Evolutionary conservation across 495 filamentous ascomycete species (phyloP).

Genomic region (Penicillium bovifimosum): DNA sequence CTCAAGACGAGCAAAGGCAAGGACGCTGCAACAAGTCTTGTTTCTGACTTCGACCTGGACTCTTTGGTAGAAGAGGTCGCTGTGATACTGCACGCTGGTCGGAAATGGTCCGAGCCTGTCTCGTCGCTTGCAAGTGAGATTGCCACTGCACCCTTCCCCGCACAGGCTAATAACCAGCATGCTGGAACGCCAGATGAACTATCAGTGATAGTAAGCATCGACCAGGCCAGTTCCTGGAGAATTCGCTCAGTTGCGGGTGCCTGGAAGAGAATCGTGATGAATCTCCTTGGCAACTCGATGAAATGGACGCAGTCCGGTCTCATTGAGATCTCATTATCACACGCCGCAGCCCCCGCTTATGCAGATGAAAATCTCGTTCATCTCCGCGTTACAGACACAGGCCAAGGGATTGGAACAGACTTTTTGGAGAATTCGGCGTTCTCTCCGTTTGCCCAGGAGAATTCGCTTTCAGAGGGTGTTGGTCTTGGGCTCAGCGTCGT

Average conservation of each 20-base stretch:
- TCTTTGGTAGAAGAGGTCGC: conserved; percentile 48
- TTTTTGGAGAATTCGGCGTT: conserved; percentile 64
- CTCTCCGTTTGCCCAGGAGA: conserved; percentile 68
- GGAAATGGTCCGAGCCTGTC: not conserved
- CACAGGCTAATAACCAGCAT: not conserved
- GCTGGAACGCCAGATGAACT: conserved; percentile 20
- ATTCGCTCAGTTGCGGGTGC: conserved; percentile 57
- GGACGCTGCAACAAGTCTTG: not conserved
- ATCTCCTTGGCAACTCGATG: conserved; percentile 66
- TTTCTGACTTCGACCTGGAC: conserved; percentile 30
- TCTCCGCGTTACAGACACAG: conserved; percentile 57
- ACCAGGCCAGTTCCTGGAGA: conserved; percentile 45
- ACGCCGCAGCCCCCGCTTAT: conserved; percentile 2
- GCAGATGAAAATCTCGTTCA: conserved; percentile 21
- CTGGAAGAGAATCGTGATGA: conserved; percentile 63
- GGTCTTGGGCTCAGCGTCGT: conserved; percentile 69
- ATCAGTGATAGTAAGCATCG: conserved; percentile 51
- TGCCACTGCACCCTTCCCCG: not conserved
- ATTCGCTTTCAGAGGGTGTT: conserved; percentile 57
- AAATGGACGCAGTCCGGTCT: conserved; percentile 61
- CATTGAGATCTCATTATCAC: conserved; percentile 49
- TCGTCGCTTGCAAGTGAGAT: not conserved
- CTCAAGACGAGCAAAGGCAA: conserved; percentile 1
- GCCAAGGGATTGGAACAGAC: conserved; percentile 62
- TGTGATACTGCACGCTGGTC: conserved; percentile 46